Conservation (phyloP, 2,329 filamentous ascomycete genomes). For the Aspergillus piperis region DNA sequence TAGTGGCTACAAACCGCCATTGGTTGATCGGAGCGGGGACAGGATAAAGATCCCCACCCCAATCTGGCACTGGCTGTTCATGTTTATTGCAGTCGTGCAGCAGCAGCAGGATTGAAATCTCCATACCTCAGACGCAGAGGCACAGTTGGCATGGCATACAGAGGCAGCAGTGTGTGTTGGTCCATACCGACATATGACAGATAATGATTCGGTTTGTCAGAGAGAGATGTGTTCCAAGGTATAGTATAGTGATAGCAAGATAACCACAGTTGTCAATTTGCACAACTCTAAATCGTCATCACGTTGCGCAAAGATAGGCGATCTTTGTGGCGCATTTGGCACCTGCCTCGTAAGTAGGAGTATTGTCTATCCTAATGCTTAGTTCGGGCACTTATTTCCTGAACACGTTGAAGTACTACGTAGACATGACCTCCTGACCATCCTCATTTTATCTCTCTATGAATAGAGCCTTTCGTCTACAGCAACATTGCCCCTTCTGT, state of each 20-base stretch:
- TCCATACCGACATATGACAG: background rate
- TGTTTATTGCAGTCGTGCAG: conserved; percentile 1
- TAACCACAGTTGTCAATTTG: background rate
- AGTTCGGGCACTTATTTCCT: background rate
- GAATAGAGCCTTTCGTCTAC: background rate
- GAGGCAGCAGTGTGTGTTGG: background rate
- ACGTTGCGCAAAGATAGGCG: background rate
- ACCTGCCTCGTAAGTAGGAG: background rate
- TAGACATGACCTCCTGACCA: background rate
- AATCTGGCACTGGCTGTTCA: conserved; percentile 1
- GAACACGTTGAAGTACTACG: background rate
- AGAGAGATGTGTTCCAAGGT: background rate
- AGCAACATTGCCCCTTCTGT: background rate
- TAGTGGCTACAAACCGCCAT: background rate
- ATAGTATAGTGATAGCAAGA: background rate
- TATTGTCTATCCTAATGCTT: background rate
- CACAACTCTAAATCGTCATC: background rate
- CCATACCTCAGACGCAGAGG: background rate
- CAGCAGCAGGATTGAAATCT: background rate
- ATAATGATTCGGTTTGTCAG: background rate
- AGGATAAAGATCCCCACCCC: background rate
- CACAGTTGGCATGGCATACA: background rate
- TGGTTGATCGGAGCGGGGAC: background rate
- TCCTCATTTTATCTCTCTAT: background rate
- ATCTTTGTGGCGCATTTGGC: conserved; percentile 2